phyloP scores from a whole-genome alignment of 2,329 filamentous ascomycete species.

The Lasiodiplodia gonubiensis region DNA sequence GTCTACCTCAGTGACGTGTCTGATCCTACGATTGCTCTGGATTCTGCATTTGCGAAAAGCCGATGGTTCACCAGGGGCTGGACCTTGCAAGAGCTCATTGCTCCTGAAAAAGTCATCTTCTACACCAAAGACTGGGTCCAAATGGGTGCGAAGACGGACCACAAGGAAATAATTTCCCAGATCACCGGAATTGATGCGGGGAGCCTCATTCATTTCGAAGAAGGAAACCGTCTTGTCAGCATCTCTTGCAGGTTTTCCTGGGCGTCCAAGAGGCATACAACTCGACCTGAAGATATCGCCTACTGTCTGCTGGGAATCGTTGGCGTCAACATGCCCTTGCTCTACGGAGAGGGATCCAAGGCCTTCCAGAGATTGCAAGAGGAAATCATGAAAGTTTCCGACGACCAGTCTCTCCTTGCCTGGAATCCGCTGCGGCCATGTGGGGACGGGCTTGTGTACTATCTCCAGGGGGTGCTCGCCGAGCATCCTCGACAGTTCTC shows the following conservation, averaged over 20 bases:
- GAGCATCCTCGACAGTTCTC: neutral
- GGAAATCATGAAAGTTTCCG: conserved; percentile 23
- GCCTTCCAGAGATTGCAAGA: conserved; percentile 28
- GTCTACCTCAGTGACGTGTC: conserved; percentile 32
- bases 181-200: conserved; percentile 8
- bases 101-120: conserved; percentile 17
- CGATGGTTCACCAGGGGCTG: conserved; percentile 27
- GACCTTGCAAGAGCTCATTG: conserved; percentile 30
- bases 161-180: neutral
- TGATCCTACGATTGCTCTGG: neutral
- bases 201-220: neutral
- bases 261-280: conserved; percentile 14
- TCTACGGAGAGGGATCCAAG: conserved; percentile 19
- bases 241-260: conserved; percentile 19
- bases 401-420: neutral
- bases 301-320: conserved; percentile 28
- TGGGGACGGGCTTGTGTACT: neutral
- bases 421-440: neutral
- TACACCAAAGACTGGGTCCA: conserved; percentile 16
- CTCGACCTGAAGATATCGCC: conserved; percentile 13
- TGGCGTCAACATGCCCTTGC: conserved; percentile 26
- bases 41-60: neutral
- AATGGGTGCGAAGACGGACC: neutral
- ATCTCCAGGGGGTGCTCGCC: neutral
- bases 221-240: neutral